These are phyloP conservation scores for Coelastrella sp. DNA, from an alignment of 139 green algal species.

Conservation along the genomic window DNA sequence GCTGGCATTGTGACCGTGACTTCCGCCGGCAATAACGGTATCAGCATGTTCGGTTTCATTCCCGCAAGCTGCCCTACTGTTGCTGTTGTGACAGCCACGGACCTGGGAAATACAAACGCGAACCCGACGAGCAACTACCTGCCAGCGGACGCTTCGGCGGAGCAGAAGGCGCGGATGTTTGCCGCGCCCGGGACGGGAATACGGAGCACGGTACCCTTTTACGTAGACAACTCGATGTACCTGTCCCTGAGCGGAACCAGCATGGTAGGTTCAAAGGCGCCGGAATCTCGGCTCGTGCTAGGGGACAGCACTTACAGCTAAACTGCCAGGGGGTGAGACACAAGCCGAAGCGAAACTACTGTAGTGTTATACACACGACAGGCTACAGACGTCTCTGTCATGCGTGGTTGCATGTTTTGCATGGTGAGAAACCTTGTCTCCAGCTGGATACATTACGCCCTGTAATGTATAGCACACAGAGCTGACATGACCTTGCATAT, in stretches of 20 bases:
- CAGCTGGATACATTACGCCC: too few relatives aligned
- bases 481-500: too few relatives aligned
- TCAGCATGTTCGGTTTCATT: not conserved
- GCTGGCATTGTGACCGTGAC: not conserved
- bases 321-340: too few relatives aligned
- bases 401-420: too few relatives aligned
- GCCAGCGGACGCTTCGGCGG: not conserved
- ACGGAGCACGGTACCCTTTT: not conserved
- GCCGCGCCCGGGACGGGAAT: not conserved
- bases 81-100: not conserved
- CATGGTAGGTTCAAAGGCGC: not conserved
- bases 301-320: too few relatives aligned
- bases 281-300: too few relatives aligned
- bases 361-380: too few relatives aligned
- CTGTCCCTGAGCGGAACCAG: not conserved
- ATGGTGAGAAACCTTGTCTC: too few relatives aligned
- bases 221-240: not conserved
- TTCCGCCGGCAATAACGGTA: not conserved
- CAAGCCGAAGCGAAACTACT: too few relatives aligned
- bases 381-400: too few relatives aligned
- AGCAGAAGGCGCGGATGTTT: not conserved
- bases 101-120: not conserved
- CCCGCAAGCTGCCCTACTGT: constrained; percentile 9
- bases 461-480: too few relatives aligned
- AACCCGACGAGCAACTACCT: not conserved